These are phyloP conservation scores for Tardiomyces digboiensis DNA, from an alignment of 1,139 yeast genomes.

Conservation along the genomic window DNA sequence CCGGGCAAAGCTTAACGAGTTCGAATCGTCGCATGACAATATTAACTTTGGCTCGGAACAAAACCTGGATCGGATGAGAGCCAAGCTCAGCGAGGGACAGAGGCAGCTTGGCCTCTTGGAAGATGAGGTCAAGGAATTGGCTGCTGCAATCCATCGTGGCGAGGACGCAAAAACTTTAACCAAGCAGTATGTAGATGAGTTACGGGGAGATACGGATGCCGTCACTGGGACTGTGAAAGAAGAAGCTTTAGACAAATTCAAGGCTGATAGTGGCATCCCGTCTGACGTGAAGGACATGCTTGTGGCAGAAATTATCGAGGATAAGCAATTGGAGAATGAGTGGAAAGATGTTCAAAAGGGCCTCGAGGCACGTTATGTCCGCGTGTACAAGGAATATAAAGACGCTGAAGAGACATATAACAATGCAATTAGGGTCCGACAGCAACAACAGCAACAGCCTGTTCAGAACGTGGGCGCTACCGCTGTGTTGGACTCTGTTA, in stretches of 20 bases:
- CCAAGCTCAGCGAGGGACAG: constrained; percentile 6
- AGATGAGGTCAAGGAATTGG: constrained; percentile 29
- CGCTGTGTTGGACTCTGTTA: constrained; percentile 10
- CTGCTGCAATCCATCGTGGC: constrained; percentile 9
- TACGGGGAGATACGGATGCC: constrained; percentile 1
- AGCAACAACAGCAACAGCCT: constrained; percentile 7
- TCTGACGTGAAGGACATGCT: constrained; percentile 12
- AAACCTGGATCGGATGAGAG: constrained; percentile 1
- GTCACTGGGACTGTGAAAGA: constrained; percentile 4
- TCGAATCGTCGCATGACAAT: neutral
- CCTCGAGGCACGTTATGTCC: constrained; percentile 25
- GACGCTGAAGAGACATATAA: constrained; percentile 19
- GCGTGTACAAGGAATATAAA: constrained; percentile 22
- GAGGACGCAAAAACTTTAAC: constrained; percentile 10
- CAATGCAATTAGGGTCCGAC: constrained; percentile 8
- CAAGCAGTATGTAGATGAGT: neutral
- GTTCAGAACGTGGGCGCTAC: constrained; percentile 3
- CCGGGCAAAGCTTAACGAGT: constrained; percentile 5
- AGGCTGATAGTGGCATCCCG: constrained; percentile 13
- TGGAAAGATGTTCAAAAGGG: constrained; percentile 26
- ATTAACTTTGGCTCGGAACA: neutral
- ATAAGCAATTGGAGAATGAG: constrained; percentile 19
- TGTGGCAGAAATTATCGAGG: constrained; percentile 15
- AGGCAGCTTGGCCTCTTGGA: constrained; percentile 28
- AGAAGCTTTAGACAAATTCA: constrained; percentile 13